Conservation (phyloP, 306 rosid species). For the Castanospermum australe region DNA sequence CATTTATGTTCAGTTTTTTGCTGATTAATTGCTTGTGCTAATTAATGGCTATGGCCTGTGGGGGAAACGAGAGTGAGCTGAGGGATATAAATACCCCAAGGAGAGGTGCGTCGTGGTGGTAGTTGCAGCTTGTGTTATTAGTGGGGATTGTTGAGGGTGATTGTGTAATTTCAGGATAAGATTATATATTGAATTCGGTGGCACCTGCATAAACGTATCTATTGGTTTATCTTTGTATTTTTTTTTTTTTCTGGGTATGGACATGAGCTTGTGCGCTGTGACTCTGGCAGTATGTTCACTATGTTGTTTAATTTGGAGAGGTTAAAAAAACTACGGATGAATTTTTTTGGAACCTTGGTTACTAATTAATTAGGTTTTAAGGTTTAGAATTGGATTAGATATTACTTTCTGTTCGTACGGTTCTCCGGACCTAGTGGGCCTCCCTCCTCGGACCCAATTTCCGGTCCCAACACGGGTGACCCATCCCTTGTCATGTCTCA, state of each 20-base stretch:
- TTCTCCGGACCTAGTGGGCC: too few relatives aligned
- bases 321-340: neutral
- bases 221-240: neutral
- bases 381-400: too few relatives aligned
- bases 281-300: too few relatives aligned
- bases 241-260: neutral
- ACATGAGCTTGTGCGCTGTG: neutral
- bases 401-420: too few relatives aligned
- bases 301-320: neutral
- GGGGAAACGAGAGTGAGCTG: neutral
- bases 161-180: slow-evolving; percentile 14
- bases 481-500: too few relatives aligned
- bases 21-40: neutral
- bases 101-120: neutral
- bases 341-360: neutral
- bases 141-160: slow-evolving; percentile 20
- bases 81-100: neutral
- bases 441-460: too few relatives aligned
- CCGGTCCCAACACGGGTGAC: too few relatives aligned
- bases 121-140: slow-evolving; percentile 13
- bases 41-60: neutral
- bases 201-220: slow-evolving; percentile 26
- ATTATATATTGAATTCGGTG: slow-evolving; percentile 21
- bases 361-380: too few relatives aligned
- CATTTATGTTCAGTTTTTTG: slow-evolving; percentile 42